Base-by-base conservation (phyloP, 2,329 filamentous ascomycete genomes). In the Penicillium sp. region DNA sequence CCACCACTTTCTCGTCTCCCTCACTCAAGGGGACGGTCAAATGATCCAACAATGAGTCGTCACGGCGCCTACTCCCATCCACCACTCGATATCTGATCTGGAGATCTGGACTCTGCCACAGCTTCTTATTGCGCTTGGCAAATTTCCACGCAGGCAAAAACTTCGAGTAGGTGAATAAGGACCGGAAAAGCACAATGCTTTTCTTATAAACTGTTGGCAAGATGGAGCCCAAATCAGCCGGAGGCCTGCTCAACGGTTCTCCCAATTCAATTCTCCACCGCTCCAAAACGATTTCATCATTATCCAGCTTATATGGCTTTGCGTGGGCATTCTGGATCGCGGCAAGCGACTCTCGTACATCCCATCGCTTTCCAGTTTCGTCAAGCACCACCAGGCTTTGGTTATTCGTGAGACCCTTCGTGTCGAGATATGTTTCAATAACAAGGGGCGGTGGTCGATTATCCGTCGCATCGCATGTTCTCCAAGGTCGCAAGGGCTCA, bases 151-250 rank as follows among this genome's bases (percentile, higher is more conserved):
- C 84, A 2, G 93, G 93, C 54, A 95, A 75, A 54, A 96, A 80
- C 61, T 88, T 86, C 34, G 89, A 82, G 46, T 88, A 87, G 41
- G 88, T 83, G 68, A 88, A 95, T 38, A 99, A 78, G 1, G 90
- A 90, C 52, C 93, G 82, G 72, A 97, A 96, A 61, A 96, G 83
- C 58, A 97, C 87, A 56, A 99, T 95, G 61, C 88, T 89, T 73
- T 95, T 93, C 74, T 99, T 99, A 78, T 99, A 99, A 50, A 95
- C 84, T 44, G 89, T 92, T 12, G 93, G 90, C 43, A 97, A 75
- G 28, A 81, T 75, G 39, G 80, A 76, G 45, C 71, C 77, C 43
- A 83, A 69, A 51, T 83, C 79, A 33, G 74, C 61, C 5, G 75
- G 61, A 48, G 88, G 65, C 81, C 78, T 66, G 66, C 76, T 66